phyloP scores from a whole-genome alignment of 169 alveolate species.

The Plasmodium gonderi region DNA sequence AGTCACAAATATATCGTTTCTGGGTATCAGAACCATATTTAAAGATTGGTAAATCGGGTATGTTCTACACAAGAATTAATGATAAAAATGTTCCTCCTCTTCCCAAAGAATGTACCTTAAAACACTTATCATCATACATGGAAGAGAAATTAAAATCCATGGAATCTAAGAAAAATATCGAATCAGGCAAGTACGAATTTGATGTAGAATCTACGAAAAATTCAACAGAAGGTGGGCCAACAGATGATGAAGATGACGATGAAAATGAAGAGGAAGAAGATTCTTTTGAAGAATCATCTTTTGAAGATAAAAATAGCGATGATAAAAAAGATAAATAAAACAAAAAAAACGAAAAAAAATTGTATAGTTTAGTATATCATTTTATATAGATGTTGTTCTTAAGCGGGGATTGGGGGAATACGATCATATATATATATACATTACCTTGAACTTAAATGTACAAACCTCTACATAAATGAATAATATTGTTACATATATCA shows the following conservation, averaged over 20 bases:
- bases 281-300: not conserved
- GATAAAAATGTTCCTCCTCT: constrained; percentile 18
- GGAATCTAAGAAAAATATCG: constrained; percentile 69
- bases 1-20: constrained; percentile 69
- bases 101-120: constrained; percentile 58
- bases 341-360: too few relatives aligned
- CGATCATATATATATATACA: too few relatives aligned
- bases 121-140: constrained; percentile 67
- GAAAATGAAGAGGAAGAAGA: constrained; percentile 12
- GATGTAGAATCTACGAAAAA: constrained; percentile 26
- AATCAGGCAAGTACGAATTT: constrained; percentile 57
- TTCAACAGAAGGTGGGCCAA: not conserved
- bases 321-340: not conserved
- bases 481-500: too few relatives aligned
- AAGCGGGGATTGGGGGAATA: too few relatives aligned
- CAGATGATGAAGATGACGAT: constrained; percentile 19
- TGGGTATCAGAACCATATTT: constrained; percentile 71
- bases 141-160: constrained; percentile 73
- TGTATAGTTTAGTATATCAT: too few relatives aligned
- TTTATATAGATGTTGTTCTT: too few relatives aligned
- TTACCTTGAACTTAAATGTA: too few relatives aligned
- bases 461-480: too few relatives aligned
- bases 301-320: not conserved
- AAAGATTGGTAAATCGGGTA: constrained; percentile 44
- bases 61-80: constrained; percentile 18